Evolutionary conservation across 1,284 basidiomycete species (phyloP).

Genomic region (Grifola frondosa): DNA sequence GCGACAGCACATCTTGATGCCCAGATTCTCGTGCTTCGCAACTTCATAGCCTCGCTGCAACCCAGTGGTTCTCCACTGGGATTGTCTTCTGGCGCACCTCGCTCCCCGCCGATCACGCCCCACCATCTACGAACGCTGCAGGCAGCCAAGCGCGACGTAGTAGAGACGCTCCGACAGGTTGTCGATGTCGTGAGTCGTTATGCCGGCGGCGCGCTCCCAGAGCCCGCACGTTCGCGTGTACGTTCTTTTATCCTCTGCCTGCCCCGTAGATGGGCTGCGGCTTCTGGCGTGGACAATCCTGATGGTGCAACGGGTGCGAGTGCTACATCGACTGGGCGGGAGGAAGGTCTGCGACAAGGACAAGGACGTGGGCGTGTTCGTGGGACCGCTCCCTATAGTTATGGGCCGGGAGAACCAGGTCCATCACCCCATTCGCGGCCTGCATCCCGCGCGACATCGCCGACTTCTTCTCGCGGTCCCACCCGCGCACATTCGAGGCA

Average conservation of each 20-base stretch:
- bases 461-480: conserved; percentile 16
- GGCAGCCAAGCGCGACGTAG: conserved; percentile 78
- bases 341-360: conserved; percentile 1
- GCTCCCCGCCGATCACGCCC: conserved; percentile 42
- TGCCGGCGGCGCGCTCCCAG: conserved; percentile 81
- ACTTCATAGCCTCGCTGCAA: conserved; percentile 75
- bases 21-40: conserved; percentile 81
- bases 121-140: conserved; percentile 67
- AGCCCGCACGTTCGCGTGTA: conserved; percentile 77
- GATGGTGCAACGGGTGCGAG: conserved; percentile 1
- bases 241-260: conserved; percentile 80
- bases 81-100: conserved; percentile 34
- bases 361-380: conserved; percentile 1
- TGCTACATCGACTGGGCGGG: conserved; percentile 7
- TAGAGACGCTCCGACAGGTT: conserved; percentile 84
- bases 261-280: conserved; percentile 75
- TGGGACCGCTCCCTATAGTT: conserved; percentile 28
- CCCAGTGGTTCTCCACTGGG: conserved; percentile 37
- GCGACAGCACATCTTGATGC: conserved; percentile 87
- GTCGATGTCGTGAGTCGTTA: conserved; percentile 88
- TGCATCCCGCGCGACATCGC: conserved; percentile 33
- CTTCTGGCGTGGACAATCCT: conserved; percentile 18
- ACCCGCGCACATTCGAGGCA: conserved; percentile 28
- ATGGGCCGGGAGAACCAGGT: conserved; percentile 29
- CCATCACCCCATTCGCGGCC: conserved; percentile 33